These are phyloP conservation scores for Aspergillus ostianus DNA, from an alignment of 495 filamentous ascomycete species.

Conservation along the genomic window DNA sequence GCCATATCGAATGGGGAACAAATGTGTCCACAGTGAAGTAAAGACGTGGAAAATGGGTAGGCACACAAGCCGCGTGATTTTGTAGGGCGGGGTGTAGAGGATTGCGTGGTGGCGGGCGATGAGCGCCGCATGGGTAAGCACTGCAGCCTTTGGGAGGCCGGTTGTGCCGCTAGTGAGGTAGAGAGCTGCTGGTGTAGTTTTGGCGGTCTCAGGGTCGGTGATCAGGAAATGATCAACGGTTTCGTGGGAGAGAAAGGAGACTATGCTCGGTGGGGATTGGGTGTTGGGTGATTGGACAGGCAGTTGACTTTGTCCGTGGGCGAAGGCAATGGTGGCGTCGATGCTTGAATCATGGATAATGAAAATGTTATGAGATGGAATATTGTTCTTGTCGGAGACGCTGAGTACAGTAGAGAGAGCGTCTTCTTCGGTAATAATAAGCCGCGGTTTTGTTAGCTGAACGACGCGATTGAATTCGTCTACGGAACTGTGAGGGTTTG, in stretches of 20 bases:
- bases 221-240: not conserved
- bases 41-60: not conserved
- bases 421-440: not conserved
- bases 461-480: not conserved
- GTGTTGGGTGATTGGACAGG: not conserved
- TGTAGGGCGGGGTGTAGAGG: not conserved
- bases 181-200: slow-evolving; percentile 1
- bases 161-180: slow-evolving; percentile 6
- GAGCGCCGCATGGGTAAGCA: slow-evolving; percentile 2
- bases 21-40: not conserved
- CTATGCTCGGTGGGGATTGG: not conserved
- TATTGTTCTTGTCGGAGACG: not conserved
- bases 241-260: not conserved
- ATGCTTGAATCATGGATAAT: not conserved
- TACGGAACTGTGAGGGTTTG: not conserved
- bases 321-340: not conserved
- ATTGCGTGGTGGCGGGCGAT: slow-evolving; percentile 2
- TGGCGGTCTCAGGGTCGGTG: not conserved
- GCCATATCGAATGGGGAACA: not conserved
- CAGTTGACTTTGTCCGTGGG: not conserved
- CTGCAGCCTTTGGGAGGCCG: slow-evolving; percentile 7
- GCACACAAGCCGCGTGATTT: not conserved
- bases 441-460: not conserved
- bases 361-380: not conserved
- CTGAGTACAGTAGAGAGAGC: not conserved